phyloP scores from a whole-genome alignment of 345 rosid genomes.

The Cardamine chenopodiifolia region DNA sequence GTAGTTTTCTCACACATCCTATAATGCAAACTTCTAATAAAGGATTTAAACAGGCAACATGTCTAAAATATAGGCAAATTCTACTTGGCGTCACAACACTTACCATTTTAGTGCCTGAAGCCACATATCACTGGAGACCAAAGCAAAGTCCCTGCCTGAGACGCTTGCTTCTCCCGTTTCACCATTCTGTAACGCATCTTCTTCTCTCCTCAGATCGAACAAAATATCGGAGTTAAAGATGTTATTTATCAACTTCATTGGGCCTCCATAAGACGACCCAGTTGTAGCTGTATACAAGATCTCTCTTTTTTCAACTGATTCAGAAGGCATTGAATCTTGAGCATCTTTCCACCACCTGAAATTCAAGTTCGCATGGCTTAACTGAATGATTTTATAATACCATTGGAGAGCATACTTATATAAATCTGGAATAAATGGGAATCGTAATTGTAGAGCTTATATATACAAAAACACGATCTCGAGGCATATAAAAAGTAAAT shows the following conservation, averaged over 20 bases:
- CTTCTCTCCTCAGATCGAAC: conserved; percentile 79
- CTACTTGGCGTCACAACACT: conserved; percentile 24
- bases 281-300: conserved; percentile 66
- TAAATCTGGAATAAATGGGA: background rate
- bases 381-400: background rate
- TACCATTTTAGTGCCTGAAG: conserved; percentile 88
- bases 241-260: conserved; percentile 92
- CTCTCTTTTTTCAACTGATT: conserved; percentile 62
- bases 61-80: conserved; percentile 1
- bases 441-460: background rate
- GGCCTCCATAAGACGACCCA: conserved; percentile 70
- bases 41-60: conserved; percentile 2
- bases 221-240: conserved; percentile 81
- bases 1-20: conserved; percentile 8
- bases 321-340: conserved; percentile 50
- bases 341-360: conserved; percentile 98
- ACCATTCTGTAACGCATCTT: conserved; percentile 52
- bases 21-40: background rate
- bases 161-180: conserved; percentile 74
- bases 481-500: background rate
- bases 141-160: conserved; percentile 89
- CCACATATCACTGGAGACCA: conserved; percentile 97
- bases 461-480: too few relatives aligned
- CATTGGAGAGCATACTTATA: background rate
- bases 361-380: conserved; percentile 13